Base-by-base conservation (phyloP, 805 yeast species). In the Peterozyma toletana region DNA sequence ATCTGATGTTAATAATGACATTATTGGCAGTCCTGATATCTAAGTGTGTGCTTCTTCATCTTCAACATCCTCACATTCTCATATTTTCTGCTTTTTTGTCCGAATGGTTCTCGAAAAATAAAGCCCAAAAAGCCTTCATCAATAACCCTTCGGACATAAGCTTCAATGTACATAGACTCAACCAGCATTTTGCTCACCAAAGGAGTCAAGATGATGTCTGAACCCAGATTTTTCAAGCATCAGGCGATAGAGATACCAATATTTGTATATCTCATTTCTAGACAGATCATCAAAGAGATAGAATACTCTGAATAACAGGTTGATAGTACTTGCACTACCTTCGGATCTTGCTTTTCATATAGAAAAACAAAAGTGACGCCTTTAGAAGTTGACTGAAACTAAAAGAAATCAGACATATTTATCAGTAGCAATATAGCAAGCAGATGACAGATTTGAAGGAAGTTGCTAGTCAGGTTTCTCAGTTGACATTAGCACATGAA, bases 371-470 rank as follows among this genome's bases (percentile, higher is more conserved):
- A 5, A 39, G 35, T 16, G 13, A 27, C n/a, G 56, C 54, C 2
- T 11, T 30, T 6, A 58, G 58, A 2, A 41, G 45, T 47, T 47
- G 33, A 44, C 47, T 13, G 37, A 55, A 9, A 44, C 47, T 11
- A 42, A 16, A 1, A 45, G 35, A 10, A 52, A 54, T 18, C n/a
- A 54, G 13, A 16, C n/a, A n/a, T n/a, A 31, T 7, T 47, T 44
- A 29, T 39, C 55, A 18, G 7, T 21, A 21, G 27, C 4, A 21
- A 21, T 21, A 5, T 7, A 21, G 7, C 27, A 21, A 7, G 7
- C 27, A 21, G 7, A 21, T 21, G 60, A 56, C 40, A 27, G 45
- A 33, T 56, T 56, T 44, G 60, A 56, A 44, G 59, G 58, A 11
- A 52, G 45, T 31, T 54, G 55, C 29, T 56, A 55, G 33, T 14